phyloP scores from a whole-genome alignment of 1,284 basidiomycete genomes.

The Apiotrichum veenhuisii region DNA sequence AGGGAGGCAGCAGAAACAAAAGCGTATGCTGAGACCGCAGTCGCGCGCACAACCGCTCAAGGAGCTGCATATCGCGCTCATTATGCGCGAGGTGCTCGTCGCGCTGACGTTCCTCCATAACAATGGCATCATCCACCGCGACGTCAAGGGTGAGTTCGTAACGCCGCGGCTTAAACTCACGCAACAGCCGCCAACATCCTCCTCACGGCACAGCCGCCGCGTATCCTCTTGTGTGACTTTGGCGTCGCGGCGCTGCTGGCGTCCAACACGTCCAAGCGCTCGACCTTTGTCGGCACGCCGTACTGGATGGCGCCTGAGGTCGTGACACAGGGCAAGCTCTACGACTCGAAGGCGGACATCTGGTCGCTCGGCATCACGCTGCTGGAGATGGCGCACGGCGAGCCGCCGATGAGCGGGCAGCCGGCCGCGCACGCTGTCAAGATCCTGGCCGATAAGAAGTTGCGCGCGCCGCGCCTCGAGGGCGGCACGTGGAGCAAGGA shows the following conservation, averaged over 20 bases:
- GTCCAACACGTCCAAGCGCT: conserved; percentile 81
- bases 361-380: conserved; percentile 95
- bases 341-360: conserved; percentile 94
- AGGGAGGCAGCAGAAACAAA: neutral
- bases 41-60: conserved; percentile 78
- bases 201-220: conserved; percentile 70
- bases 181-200: conserved; percentile 80
- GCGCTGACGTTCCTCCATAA: conserved; percentile 86
- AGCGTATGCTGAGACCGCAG: no score
- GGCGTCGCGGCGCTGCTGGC: conserved; percentile 91
- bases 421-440: conserved; percentile 84
- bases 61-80: conserved; percentile 83
- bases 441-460: conserved; percentile 74
- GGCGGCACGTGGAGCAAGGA: conserved; percentile 70
- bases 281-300: conserved; percentile 91
- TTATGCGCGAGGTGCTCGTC: conserved; percentile 82
- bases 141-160: conserved; percentile 66
- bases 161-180: neutral
- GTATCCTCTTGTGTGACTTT: conserved; percentile 93
- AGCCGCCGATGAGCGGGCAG: conserved; percentile 65
- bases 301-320: conserved; percentile 99
- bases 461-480: conserved; percentile 66
- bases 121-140: conserved; percentile 90
- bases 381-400: conserved; percentile 76
- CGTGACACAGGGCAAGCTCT: conserved; percentile 76